phyloP scores from a whole-genome alignment of 768 basidiomycete species.

The Hygrocybe punicea region DNA sequence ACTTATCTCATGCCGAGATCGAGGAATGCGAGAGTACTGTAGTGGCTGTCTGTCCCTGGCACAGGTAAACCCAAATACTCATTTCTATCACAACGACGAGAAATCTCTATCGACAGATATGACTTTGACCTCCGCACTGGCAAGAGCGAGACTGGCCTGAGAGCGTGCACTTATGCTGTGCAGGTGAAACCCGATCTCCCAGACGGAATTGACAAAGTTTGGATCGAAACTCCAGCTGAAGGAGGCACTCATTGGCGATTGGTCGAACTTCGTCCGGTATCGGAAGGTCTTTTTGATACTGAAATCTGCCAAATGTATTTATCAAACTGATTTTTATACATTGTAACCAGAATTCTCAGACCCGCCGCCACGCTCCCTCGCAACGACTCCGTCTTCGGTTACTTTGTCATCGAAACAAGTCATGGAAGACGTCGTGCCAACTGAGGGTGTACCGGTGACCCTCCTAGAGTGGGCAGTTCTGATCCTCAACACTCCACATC shows the following conservation, averaged over 20 bases:
- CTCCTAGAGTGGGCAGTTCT: constrained; percentile 76
- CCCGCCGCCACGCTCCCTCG: constrained; percentile 43
- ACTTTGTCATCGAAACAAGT: constrained; percentile 12
- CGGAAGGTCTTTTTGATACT: constrained; percentile 46
- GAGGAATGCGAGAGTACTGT: no score
- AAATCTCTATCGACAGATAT: no score
- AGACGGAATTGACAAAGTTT: constrained; percentile 47
- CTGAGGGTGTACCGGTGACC: constrained; percentile 51
- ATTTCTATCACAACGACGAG: no score
- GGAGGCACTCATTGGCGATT: constrained; percentile 58
- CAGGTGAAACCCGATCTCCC: constrained; percentile 43
- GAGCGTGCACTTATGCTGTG: constrained; percentile 64
- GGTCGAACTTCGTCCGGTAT: constrained; percentile 67
- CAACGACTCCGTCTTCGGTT: constrained; percentile 2
- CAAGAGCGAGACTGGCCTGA: constrained; percentile 64
- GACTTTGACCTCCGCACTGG: constrained; percentile 72
- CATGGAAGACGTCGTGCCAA: constrained; percentile 51
- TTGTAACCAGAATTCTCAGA: constrained; percentile 57
- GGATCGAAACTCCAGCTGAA: constrained; percentile 54
- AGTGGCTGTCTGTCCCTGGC: no score
- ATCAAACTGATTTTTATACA: neutral
- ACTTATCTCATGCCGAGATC: no score
- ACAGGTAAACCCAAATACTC: no score
- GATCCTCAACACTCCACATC: constrained; percentile 72
- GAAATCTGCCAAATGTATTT: neutral